Percentiles rank a stretch among this genome's conserved stretches.
Conservation (phyloP, 1,284 basidiomycete genomes). For the Vanrija sp. region DNA sequence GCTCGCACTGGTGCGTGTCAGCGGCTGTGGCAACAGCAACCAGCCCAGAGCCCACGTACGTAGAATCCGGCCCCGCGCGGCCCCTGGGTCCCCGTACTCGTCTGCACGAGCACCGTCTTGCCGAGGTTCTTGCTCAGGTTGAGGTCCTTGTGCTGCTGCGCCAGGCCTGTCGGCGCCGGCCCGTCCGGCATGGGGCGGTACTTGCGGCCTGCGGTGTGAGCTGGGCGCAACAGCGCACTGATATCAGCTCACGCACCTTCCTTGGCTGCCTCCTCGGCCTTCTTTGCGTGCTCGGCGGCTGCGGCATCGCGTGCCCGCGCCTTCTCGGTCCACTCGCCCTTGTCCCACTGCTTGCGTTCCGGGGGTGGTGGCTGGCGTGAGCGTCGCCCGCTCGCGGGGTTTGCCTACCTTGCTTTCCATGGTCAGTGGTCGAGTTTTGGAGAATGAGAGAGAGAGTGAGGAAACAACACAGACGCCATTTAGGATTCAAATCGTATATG, state of each 20-base stretch:
- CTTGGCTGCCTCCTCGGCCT: conserved; percentile 54
- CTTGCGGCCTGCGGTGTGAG: conserved; percentile 62
- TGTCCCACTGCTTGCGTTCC: conserved; percentile 45
- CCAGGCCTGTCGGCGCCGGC: conserved; percentile 76
- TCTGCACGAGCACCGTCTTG: conserved; percentile 80
- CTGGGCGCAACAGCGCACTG: background rate
- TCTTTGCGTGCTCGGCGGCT: conserved; percentile 40
- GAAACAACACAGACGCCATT: too few relatives aligned
- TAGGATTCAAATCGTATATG: too few relatives aligned
- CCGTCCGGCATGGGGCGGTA: conserved; percentile 61
- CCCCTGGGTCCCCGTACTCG: conserved; percentile 66
- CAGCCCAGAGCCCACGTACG: conserved; percentile 33
- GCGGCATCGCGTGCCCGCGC: conserved; percentile 47
- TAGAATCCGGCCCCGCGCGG: conserved; percentile 86
- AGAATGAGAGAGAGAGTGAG: too few relatives aligned
- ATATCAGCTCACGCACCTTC: conserved; percentile 57
- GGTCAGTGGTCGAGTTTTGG: too few relatives aligned
- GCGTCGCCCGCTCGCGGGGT: background rate
- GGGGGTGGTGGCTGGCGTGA: conserved; percentile 1
- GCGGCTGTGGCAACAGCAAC: background rate
- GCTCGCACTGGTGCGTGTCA: conserved; percentile 62
- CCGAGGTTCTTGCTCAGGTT: conserved; percentile 86
- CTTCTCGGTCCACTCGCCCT: conserved; percentile 46
- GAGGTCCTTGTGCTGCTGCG: conserved; percentile 70
- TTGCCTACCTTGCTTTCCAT: background rate